Conservation (phyloP, 2,329 filamentous ascomycete genomes). For the Alternaria gansuensis region DNA sequence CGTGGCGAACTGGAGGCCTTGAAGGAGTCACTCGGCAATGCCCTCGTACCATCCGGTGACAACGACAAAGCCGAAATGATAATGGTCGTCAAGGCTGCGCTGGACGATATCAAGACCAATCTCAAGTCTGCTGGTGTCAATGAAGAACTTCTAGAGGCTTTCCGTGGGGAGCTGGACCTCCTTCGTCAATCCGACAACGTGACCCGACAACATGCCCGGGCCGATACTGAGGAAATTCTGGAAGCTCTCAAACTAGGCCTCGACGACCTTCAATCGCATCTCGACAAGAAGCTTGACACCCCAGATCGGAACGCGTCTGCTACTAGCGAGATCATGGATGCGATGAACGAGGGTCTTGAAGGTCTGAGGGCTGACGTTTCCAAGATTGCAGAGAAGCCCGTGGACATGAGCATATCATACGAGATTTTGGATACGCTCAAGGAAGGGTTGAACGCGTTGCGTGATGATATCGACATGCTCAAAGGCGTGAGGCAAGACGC, state of each 20-base stretch:
- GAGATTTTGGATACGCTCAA: slow-evolving; percentile 90
- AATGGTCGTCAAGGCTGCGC: slow-evolving; percentile 48
- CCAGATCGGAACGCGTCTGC: slow-evolving; percentile 63
- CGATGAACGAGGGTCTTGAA: slow-evolving; percentile 74
- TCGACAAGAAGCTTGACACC: slow-evolving; percentile 63
- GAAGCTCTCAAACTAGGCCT: slow-evolving; percentile 60
- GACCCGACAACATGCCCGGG: slow-evolving; percentile 53
- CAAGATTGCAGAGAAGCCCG: slow-evolving; percentile 78
- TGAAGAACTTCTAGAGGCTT: slow-evolving; percentile 62
- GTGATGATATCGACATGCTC: slow-evolving; percentile 79
- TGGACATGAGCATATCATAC: slow-evolving; percentile 83
- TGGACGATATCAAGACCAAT: slow-evolving; percentile 52
- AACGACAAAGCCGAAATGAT: slow-evolving; percentile 55
- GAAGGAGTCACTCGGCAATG: slow-evolving; percentile 54
- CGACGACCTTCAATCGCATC: slow-evolving; percentile 60
- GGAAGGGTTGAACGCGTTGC: slow-evolving; percentile 78
- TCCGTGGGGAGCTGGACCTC: slow-evolving; percentile 61
- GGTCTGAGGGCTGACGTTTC: slow-evolving; percentile 77
- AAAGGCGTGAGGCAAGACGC: slow-evolving; percentile 60
- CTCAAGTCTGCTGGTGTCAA: slow-evolving; percentile 49
- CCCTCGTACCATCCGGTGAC: slow-evolving; percentile 52
- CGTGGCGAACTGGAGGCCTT: slow-evolving; percentile 56
- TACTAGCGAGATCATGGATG: slow-evolving; percentile 68
- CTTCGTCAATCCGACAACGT: slow-evolving; percentile 56
- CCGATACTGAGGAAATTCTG: slow-evolving; percentile 60